phyloP scores from a whole-genome alignment of 257 asterid species.

The Cruciata laevipes region DNA sequence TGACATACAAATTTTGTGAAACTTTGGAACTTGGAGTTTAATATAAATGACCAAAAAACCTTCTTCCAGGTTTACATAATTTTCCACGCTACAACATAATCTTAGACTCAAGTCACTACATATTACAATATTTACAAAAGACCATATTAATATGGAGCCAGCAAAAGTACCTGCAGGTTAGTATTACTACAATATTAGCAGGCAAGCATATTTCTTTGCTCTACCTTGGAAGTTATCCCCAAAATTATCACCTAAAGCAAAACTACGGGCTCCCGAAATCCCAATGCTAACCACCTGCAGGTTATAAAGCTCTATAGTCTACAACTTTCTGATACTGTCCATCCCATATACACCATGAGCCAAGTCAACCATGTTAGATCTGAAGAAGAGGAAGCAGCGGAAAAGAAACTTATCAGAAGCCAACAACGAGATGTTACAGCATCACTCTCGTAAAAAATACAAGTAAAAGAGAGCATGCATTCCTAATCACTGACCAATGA shows the following conservation, averaged over 20 bases:
- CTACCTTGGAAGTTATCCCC: neutral
- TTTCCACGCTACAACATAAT: neutral
- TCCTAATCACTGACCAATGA: neutral
- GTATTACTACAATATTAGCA: too few species aligned
- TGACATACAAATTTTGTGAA: too few species aligned
- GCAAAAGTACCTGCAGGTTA: too few species aligned
- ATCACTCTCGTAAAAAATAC: neutral
- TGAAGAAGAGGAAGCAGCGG: neutral
- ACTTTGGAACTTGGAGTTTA: neutral
- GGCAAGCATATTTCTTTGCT: neutral
- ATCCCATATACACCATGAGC: neutral
- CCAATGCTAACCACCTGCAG: neutral
- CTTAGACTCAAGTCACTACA: neutral
- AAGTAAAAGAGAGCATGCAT: neutral
- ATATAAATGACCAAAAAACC: neutral
- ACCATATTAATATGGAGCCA: neutral
- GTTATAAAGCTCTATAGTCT: neutral
- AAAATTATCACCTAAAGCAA: neutral
- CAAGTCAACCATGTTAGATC: slow-evolving; percentile 9
- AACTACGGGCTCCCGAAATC: slow-evolving; percentile 11
- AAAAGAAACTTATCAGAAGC: neutral
- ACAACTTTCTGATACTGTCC: slow-evolving; percentile 1
- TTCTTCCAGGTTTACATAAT: neutral
- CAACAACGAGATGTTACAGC: neutral
- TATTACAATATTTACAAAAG: neutral